Evolutionary conservation across 306 rosid species (phyloP).

Genomic region (Arachis hypogaea): DNA sequence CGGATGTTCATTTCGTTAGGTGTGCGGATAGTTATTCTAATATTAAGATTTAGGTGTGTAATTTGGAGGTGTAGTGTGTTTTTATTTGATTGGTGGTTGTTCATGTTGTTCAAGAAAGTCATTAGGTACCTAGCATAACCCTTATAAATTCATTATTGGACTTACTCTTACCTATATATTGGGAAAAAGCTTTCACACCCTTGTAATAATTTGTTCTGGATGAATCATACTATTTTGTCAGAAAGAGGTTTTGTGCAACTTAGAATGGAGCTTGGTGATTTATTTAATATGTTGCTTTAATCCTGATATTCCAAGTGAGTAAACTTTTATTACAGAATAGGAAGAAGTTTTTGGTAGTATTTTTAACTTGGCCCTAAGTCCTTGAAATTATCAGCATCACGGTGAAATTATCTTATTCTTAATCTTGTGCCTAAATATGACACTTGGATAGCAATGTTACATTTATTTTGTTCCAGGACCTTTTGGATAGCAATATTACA

Average conservation of each 20-base stretch:
- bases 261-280: conserved; percentile 5
- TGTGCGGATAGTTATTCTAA: too few species aligned
- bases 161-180: neutral
- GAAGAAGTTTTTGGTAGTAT: neutral
- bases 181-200: neutral
- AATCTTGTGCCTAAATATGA: conserved; percentile 15
- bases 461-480: neutral
- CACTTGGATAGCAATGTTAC: neutral
- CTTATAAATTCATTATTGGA: conserved; percentile 8
- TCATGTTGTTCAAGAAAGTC: too few species aligned
- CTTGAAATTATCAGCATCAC: conserved; percentile 19
- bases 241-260: conserved; percentile 23
- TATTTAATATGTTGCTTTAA: conserved; percentile 12
- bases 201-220: neutral
- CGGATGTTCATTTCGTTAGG: too few species aligned
- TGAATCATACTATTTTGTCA: conserved; percentile 6
- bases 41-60: too few species aligned
- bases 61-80: too few species aligned
- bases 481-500: too few species aligned
- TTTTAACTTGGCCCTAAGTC: neutral
- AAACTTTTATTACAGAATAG: neutral
- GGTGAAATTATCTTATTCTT: conserved; percentile 24
- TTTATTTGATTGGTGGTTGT: too few species aligned
- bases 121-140: too few species aligned
- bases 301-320: conserved; percentile 11